A percentile compares a stretch with the other conserved stretches of the same genome.
Conservation (phyloP, 1,139 yeast genomes). For the Geotrichum aggregatum region DNA sequence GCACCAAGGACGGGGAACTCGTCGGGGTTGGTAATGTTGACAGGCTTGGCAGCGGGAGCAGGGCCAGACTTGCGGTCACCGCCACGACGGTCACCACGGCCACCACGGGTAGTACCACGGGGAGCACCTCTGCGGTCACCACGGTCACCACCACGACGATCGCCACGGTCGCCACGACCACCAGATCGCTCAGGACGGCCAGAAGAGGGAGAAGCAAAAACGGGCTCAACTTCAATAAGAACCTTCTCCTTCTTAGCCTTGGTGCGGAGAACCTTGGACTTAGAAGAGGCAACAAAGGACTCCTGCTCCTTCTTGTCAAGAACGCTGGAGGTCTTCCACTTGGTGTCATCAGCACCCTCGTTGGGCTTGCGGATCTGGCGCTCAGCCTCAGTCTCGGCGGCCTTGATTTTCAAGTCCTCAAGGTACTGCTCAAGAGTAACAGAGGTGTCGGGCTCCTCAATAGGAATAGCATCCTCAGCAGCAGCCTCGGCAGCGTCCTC, state of each 20-base stretch:
- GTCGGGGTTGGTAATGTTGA: conserved; percentile 31
- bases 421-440: conserved; percentile 72
- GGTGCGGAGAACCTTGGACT: conserved; percentile 42
- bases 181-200: conserved; percentile 28
- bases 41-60: conserved; percentile 24
- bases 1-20: conserved; percentile 38
- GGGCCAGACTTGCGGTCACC: conserved; percentile 22
- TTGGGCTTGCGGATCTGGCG: conserved; percentile 53
- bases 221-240: conserved; percentile 57
- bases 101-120: too few species aligned
- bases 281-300: conserved; percentile 49
- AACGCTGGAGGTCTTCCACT: conserved; percentile 43
- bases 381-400: conserved; percentile 36
- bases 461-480: conserved; percentile 38
- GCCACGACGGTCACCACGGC: conserved; percentile 29
- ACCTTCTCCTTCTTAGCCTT: conserved; percentile 67
- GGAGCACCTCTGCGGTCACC: conserved; percentile 28
- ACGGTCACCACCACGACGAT: conserved; percentile 34
- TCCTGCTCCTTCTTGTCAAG: conserved; percentile 42
- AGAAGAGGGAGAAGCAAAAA: conserved; percentile 37
- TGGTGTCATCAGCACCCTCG: conserved; percentile 53
- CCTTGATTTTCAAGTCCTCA: conserved; percentile 53
- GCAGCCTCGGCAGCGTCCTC: conserved; percentile 47
- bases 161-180: conserved; percentile 30
- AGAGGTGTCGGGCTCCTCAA: conserved; percentile 35